phyloP scores from a whole-genome alignment of 2,329 filamentous ascomycete species.

The Nannizziopsis barbatae region DNA sequence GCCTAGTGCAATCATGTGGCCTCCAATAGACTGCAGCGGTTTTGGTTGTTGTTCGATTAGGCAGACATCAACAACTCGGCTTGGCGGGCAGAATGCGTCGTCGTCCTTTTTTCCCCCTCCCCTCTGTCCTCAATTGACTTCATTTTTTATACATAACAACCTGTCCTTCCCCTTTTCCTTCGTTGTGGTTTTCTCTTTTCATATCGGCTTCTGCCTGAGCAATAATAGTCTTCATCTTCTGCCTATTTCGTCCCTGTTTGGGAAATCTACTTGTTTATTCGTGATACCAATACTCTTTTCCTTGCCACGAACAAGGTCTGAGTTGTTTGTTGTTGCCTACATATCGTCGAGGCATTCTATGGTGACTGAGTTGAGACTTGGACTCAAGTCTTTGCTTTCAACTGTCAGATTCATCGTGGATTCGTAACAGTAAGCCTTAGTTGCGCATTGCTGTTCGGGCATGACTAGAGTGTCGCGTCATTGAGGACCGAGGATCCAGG shows the following conservation, averaged over 20 bases:
- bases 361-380: not conserved
- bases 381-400: not conserved
- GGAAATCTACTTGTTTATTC: not conserved
- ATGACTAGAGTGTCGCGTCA: too few relatives aligned
- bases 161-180: too few relatives aligned
- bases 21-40: slow-evolving; percentile 19
- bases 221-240: not conserved
- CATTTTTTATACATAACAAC: not conserved
- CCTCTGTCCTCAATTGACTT: not conserved
- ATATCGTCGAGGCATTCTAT: too few relatives aligned
- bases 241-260: not conserved
- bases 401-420: not conserved
- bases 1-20: slow-evolving; percentile 8
- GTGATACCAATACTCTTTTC: not conserved
- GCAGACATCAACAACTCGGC: slow-evolving; percentile 28
- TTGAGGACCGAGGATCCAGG: too few relatives aligned
- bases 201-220: too few relatives aligned
- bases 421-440: not conserved
- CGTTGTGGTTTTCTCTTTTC: too few relatives aligned
- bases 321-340: too few relatives aligned
- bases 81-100: slow-evolving; percentile 17
- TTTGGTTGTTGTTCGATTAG: slow-evolving; percentile 25
- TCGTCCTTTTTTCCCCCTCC: slow-evolving; percentile 11
- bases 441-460: too few relatives aligned
- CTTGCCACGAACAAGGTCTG: too few relatives aligned